Conservation (phyloP, 768 basidiomycete species). For the Suillus paluster region DNA sequence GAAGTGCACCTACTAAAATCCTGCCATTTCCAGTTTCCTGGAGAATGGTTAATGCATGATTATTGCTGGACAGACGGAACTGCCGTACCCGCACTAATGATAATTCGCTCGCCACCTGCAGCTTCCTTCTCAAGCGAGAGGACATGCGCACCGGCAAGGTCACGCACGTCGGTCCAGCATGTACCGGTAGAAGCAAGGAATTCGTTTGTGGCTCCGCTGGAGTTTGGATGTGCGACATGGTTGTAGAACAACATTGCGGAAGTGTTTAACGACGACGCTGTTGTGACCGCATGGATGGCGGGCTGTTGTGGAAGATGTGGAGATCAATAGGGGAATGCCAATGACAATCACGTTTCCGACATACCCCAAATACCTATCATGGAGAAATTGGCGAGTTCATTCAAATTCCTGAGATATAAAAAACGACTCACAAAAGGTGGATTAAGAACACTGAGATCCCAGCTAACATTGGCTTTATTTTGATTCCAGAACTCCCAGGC, state of each 20-base stretch:
- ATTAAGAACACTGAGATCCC: constrained; percentile 44
- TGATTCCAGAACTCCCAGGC: constrained; percentile 53
- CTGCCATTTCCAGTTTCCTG: constrained; percentile 36
- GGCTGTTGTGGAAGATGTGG: constrained; percentile 34
- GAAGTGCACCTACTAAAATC: constrained; percentile 29
- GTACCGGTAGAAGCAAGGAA: constrained; percentile 27
- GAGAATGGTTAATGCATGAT: background rate
- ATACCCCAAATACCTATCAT: constrained; percentile 34
- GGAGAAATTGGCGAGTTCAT: background rate
- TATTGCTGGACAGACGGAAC: background rate
- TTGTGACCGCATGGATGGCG: constrained; percentile 44
- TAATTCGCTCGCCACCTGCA: constrained; percentile 62
- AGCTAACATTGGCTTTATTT: constrained; percentile 36
- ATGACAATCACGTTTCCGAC: background rate
- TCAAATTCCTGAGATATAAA: background rate
- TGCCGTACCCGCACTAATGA: constrained; percentile 44
- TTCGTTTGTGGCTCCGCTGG: constrained; percentile 27
- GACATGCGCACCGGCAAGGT: constrained; percentile 58
- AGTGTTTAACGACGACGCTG: constrained; percentile 41
- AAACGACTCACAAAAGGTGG: constrained; percentile 41
- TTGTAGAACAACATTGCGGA: constrained; percentile 43
- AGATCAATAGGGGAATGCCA: background rate
- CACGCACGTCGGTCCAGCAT: constrained; percentile 57
- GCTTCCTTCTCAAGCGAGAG: constrained; percentile 52
- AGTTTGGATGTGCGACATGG: constrained; percentile 30